Evolutionary conservation across 768 basidiomycete species (phyloP), one percentile per base, ranked within the genome.

Genomic region (Tylopilus vinaceipallidus): DNA sequence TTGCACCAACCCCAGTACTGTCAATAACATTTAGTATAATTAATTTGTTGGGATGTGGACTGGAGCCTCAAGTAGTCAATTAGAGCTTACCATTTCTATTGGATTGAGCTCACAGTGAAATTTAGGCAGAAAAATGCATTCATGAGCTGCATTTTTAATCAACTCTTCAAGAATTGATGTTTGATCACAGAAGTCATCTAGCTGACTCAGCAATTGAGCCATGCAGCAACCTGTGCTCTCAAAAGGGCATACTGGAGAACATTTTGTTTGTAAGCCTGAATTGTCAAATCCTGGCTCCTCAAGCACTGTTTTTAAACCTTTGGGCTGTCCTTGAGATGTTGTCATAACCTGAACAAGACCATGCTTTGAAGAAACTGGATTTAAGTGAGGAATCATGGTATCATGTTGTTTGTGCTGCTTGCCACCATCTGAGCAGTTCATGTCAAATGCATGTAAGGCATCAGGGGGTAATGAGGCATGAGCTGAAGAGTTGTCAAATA

Each of bases 271-370:
- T 24, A 77, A 35, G 0, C 53, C 45, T 2, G 12, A 12, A 2
- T 74, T 65, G 53, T 73, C 45, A 49, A 77, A 78, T n/a, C 75
- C 71, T 0, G 63, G 56, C 50, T 78, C 75, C 42, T 67, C 52
- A 17, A 54, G 42, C 17, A 53, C 47, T 38, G 29, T 22, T 11
- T 52, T 36, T 1, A 49, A 17, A 0, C 55, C 57, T 22, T 53
- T 49, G 26, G 61, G 59, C 22, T 56, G 1, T 2, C 74, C 69
- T 45, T 64, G 39, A 45, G 36, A 1, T 6, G 62, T 38, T 13
- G 61, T 71, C 74, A 77, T 75, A 42, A 61, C 61, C 49, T 75
- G 74, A 2, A 48, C 2, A 23, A 52, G 49, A 3, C 59, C 57
- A 7, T 41, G 42, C 16, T 56, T 46, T 7, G 32, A 22, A 6